These are phyloP conservation scores for Cyanidioschyzon merolae DNA, from an alignment of 23 red algal genomes.

Conservation along the genomic window DNA sequence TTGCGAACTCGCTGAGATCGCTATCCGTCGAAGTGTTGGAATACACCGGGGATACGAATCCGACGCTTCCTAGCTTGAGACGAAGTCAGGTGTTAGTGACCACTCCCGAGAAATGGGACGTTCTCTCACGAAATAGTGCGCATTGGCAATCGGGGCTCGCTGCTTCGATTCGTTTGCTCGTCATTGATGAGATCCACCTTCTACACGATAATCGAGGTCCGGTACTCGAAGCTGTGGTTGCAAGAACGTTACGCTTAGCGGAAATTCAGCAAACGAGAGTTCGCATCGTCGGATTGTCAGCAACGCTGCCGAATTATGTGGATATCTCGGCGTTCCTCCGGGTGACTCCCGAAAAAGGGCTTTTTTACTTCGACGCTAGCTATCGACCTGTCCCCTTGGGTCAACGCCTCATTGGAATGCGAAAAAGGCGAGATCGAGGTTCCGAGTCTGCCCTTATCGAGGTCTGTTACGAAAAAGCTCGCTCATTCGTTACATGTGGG, in stretches of 20 bases:
- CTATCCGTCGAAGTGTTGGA: conserved; percentile 61
- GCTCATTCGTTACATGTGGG: conserved; percentile 41
- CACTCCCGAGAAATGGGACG: conserved; percentile 99
- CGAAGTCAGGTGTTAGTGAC: conserved; percentile 81
- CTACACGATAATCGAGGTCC: conserved; percentile 93
- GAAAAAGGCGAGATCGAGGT: conserved; percentile 26
- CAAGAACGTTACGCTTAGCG: conserved; percentile 29
- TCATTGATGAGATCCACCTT: conserved; percentile 94
- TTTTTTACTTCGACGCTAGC: conserved; percentile 78
- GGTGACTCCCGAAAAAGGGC: conserved; percentile 23
- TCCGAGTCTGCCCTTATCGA: conserved; percentile 50
- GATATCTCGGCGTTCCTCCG: conserved; percentile 83
- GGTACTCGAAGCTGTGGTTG: conserved; percentile 88
- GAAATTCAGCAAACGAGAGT: conserved; percentile 14
- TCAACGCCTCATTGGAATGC: conserved; percentile 66
- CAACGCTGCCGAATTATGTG: conserved; percentile 83
- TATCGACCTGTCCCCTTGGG: conserved; percentile 78
- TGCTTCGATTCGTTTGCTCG: conserved; percentile 57
- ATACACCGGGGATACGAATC: conserved; percentile 73
- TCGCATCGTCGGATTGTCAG: conserved; percentile 81
- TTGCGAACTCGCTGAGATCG: conserved; percentile 35
- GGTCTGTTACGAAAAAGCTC: conserved; percentile 56
- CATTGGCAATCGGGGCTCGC: conserved; percentile 35
- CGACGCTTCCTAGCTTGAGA: conserved; percentile 37
- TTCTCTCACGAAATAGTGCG: conserved; percentile 74